Conservation (phyloP, 345 rosid genomes). For the Eucalyptus marginata region DNA sequence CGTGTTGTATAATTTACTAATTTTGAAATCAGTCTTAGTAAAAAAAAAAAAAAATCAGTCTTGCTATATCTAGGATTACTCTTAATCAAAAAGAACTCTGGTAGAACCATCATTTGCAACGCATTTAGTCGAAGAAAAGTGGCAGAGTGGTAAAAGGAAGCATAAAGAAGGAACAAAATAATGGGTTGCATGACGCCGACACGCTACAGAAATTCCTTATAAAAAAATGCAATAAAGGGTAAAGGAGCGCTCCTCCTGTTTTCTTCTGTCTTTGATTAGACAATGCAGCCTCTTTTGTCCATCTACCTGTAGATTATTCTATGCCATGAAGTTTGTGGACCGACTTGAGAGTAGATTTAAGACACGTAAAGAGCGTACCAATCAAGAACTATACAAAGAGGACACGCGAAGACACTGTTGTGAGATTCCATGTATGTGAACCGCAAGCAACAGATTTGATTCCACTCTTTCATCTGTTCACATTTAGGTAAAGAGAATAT, state of each 20-base stretch:
- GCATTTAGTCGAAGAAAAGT: background rate
- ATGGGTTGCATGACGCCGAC: background rate
- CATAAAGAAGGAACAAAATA: background rate
- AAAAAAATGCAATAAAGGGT: background rate
- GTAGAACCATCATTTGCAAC: background rate
- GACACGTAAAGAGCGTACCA: background rate
- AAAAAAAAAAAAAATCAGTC: too few species aligned
- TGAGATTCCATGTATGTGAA: background rate
- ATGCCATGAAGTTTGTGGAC: background rate
- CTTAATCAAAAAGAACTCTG: background rate
- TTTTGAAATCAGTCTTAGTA: background rate
- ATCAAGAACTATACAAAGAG: background rate
- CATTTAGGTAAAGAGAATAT: background rate
- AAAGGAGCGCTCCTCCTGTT: background rate
- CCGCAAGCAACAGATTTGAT: background rate
- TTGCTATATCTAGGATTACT: background rate
- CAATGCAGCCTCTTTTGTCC: background rate
- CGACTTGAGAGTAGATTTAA: background rate
- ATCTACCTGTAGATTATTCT: background rate
- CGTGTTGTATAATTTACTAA: background rate
- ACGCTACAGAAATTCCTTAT: background rate
- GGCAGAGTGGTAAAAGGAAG: background rate
- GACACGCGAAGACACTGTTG: background rate
- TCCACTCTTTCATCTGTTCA: background rate
- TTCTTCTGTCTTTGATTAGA: background rate